phyloP scores from a whole-genome alignment of 1,284 basidiomycete genomes.

The Ustilago xerochloae region DNA sequence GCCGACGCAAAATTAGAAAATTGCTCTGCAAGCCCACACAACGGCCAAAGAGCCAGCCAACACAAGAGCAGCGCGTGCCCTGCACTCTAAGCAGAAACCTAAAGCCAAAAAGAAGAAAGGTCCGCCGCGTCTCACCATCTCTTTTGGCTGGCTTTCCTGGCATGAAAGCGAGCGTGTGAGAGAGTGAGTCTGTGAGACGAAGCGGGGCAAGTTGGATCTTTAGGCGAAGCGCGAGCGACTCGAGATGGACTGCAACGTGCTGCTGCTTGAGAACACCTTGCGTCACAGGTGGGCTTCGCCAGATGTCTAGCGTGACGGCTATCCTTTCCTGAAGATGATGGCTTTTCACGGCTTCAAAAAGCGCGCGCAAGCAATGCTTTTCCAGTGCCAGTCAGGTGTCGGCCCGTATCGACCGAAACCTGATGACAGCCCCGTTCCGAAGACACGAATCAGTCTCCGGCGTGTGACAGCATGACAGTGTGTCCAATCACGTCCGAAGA shows the following conservation, averaged over 20 bases:
- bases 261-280: neutral
- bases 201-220: neutral
- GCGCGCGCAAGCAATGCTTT: no score
- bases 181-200: no score
- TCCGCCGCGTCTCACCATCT: neutral
- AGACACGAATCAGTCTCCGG: no score
- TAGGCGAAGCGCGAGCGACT: neutral
- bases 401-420: neutral
- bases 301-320: neutral
- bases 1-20: constrained; percentile 3
- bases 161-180: neutral
- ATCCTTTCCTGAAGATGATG: neutral
- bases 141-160: neutral
- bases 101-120: neutral
- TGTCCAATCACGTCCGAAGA: no score
- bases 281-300: neutral
- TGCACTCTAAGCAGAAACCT: neutral
- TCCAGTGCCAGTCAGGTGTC: neutral
- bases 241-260: neutral
- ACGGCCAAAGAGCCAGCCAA: neutral
- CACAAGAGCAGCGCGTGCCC: neutral
- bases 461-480: no score
- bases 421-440: neutral
- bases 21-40: constrained; percentile 1
- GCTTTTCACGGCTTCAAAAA: no score